phyloP scores from a whole-genome alignment of 306 rosid species.

The Sicyos baderoa region DNA sequence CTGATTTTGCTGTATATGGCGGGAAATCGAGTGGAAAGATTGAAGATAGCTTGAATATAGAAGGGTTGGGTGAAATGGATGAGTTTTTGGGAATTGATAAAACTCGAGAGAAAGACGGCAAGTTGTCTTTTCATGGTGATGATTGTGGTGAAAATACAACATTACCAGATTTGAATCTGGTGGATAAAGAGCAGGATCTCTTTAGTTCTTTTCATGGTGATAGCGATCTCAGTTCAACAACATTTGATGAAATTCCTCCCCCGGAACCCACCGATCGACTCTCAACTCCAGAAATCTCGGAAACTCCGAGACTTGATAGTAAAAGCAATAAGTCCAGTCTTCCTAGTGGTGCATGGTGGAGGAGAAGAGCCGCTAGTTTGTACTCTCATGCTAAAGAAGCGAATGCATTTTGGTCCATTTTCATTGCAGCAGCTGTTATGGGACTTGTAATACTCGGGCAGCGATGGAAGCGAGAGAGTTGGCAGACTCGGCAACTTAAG shows the following conservation, averaged over 20 bases:
- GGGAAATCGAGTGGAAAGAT: conserved; percentile 49
- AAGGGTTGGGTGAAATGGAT: conserved; percentile 48
- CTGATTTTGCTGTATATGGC: conserved; percentile 35
- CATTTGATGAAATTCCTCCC: conserved; percentile 38
- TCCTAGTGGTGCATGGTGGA: conserved; percentile 99
- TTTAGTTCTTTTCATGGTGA: conserved; percentile 51
- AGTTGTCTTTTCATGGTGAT: conserved; percentile 41
- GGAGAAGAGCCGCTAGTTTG: conserved; percentile 70
- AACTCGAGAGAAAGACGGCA: conserved; percentile 41
- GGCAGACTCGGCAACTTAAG: conserved; percentile 64
- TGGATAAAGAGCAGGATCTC: conserved; percentile 43
- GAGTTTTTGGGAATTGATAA: conserved; percentile 49
- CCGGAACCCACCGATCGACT: conserved; percentile 37
- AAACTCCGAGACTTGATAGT: conserved; percentile 35
- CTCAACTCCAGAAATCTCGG: conserved; percentile 30
- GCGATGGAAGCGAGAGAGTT: conserved; percentile 81
- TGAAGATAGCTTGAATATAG: conserved; percentile 42
- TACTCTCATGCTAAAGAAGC: conserved; percentile 88
- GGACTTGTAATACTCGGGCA: conserved; percentile 75
- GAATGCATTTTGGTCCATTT: conserved; percentile 77
- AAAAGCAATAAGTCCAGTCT: conserved; percentile 33
- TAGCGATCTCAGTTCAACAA: conserved; percentile 31
- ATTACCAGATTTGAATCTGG: conserved; percentile 42
- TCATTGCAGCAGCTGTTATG: conserved; percentile 89
- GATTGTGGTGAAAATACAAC: conserved; percentile 60